These are phyloP conservation scores for Melastoma malabathricum DNA, from an alignment of 345 rosid species.

Conservation along the genomic window DNA sequence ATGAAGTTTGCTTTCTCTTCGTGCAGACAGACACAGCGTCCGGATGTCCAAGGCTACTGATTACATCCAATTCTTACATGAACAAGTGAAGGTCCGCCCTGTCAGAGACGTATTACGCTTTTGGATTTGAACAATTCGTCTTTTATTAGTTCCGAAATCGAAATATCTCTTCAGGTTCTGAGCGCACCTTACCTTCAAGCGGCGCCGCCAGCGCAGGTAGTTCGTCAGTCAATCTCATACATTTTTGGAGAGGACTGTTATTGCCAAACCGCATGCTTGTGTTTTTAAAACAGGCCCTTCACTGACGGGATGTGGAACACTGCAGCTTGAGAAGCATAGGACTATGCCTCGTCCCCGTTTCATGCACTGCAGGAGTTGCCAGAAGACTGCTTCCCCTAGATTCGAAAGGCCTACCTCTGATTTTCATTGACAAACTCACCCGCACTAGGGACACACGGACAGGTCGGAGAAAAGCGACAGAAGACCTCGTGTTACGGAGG, in stretches of 20 bases:
- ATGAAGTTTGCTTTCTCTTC: not conserved
- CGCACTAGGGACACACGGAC: too few species aligned
- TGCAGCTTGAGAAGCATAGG: conserved; percentile 63
- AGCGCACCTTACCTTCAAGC: conserved; percentile 91
- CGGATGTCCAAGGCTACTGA: conserved; percentile 69
- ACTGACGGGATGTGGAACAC: conserved; percentile 34
- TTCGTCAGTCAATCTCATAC: conserved; percentile 12
- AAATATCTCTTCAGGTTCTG: conserved; percentile 36
- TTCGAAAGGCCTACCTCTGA: conserved; percentile 20
- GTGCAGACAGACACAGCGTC: conserved; percentile 95
- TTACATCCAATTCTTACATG: conserved; percentile 86
- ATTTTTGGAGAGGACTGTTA: not conserved
- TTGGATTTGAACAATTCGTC: not conserved
- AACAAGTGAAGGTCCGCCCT: conserved; percentile 78
- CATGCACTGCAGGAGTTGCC: conserved; percentile 60
- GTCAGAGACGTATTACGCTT: not conserved
- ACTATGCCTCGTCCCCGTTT: conserved; percentile 67
- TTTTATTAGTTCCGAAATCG: not conserved
- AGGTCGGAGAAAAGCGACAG: too few species aligned
- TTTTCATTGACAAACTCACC: conserved; percentile 11
- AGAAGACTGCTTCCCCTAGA: conserved; percentile 60
- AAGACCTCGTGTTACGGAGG: too few species aligned
- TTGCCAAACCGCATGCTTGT: not conserved
- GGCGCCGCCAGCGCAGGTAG: conserved; percentile 26
- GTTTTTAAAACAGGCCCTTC: not conserved